These are phyloP conservation scores for Podaxis mareebaensis DNA, from an alignment of 768 basidiomycete genomes.

Conservation along the genomic window DNA sequence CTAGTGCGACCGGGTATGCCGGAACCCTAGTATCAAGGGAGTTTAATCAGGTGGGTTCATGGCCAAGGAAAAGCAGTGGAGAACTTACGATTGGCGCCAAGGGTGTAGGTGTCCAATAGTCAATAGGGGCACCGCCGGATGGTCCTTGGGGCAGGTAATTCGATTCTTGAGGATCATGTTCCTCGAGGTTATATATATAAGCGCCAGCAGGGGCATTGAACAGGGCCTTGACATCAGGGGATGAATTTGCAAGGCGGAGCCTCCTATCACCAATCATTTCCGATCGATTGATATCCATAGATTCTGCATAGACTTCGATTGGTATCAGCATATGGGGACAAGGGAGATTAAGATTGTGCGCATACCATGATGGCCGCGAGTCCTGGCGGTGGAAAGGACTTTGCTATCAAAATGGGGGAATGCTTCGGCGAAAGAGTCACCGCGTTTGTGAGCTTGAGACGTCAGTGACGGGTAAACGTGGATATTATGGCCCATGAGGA, in stretches of 20 bases:
- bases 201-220: slow-evolving; percentile 87
- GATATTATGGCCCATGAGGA: slow-evolving; percentile 80
- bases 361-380: slow-evolving; percentile 57
- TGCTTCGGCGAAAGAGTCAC: slow-evolving; percentile 92
- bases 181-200: slow-evolving; percentile 64
- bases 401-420: slow-evolving; percentile 98
- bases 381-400: slow-evolving; percentile 77
- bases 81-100: slow-evolving; percentile 70
- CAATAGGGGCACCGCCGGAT: slow-evolving; percentile 43
- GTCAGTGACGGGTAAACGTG: slow-evolving; percentile 80
- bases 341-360: slow-evolving; percentile 15
- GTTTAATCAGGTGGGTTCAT: background rate
- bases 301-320: slow-evolving; percentile 48
- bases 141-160: slow-evolving; percentile 47
- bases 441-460: slow-evolving; percentile 79
- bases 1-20: slow-evolving; percentile 68
- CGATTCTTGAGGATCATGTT: slow-evolving; percentile 58
- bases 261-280: slow-evolving; percentile 72
- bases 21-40: slow-evolving; percentile 47
- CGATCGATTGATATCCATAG: slow-evolving; percentile 74
- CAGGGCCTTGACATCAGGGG: slow-evolving; percentile 92
- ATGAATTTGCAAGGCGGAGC: slow-evolving; percentile 82
- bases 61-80: background rate
- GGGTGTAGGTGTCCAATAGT: slow-evolving; percentile 67
- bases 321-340: slow-evolving; percentile 1